Percentiles rank a stretch among this genome's conserved stretches.
Evolutionary conservation across 768 basidiomycete species (phyloP).

Genomic region (Russula griseocarnosa): DNA sequence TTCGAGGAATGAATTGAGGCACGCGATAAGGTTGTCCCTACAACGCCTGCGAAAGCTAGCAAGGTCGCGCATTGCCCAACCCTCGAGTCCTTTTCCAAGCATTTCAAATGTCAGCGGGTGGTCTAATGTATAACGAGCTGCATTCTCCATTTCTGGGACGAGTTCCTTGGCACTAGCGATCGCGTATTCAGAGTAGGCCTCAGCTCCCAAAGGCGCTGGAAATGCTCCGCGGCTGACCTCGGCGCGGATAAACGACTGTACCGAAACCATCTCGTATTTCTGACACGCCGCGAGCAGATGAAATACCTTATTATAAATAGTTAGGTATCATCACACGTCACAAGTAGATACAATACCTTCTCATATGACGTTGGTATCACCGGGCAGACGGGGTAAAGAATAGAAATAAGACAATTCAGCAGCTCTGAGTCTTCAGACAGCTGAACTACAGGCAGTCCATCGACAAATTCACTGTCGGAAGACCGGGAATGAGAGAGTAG

Average conservation of each 20-base stretch:
- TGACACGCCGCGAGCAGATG: conserved; percentile 23
- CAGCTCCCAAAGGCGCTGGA: background rate
- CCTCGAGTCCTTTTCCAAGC: background rate
- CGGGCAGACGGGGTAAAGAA: conserved; percentile 15
- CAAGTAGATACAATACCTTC: conserved; percentile 13
- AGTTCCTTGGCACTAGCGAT: background rate
- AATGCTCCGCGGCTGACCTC: background rate
- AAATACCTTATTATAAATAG: background rate
- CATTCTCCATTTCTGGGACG: background rate
- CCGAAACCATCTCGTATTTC: conserved; percentile 31
- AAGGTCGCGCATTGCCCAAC: background rate
- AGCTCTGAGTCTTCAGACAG: conserved; percentile 12
- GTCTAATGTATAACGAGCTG: background rate
- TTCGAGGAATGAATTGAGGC: background rate
- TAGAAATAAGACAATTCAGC: conserved; percentile 11
- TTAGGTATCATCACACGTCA: background rate
- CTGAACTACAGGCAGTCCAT: conserved; percentile 5
- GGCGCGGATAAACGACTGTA: conserved; percentile 1
- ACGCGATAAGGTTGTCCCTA: background rate
- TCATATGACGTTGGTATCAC: conserved; percentile 7
- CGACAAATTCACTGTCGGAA: background rate
- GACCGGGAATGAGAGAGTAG: conserved; percentile 23
- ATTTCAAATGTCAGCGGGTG: background rate
- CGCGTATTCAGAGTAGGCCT: background rate
- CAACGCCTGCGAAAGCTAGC: background rate